phyloP scores from a whole-genome alignment of 768 basidiomycete species.

The Fistulinella prunicolor region DNA sequence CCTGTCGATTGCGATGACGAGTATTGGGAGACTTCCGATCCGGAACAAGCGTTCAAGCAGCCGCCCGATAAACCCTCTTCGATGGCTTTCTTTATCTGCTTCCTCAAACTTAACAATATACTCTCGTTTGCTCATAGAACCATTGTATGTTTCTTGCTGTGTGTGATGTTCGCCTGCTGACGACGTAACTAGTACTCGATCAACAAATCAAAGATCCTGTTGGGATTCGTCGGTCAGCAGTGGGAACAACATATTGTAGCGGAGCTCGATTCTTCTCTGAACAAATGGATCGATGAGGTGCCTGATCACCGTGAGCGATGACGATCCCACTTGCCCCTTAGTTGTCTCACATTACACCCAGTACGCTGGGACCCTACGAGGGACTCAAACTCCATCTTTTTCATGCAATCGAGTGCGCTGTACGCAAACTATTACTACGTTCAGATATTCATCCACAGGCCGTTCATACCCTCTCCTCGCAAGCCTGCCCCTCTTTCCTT shows the following conservation, averaged over 20 bases:
- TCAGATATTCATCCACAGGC: constrained; percentile 73
- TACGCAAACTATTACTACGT: constrained; percentile 53
- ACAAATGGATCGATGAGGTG: constrained; percentile 73
- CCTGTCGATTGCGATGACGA: constrained; percentile 70
- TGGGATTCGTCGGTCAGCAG: constrained; percentile 47
- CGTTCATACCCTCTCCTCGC: constrained; percentile 67
- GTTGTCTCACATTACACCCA: constrained; percentile 18
- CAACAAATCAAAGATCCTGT: constrained; percentile 55
- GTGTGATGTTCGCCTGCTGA: background rate
- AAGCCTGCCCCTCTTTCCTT: constrained; percentile 48
- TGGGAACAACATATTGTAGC: constrained; percentile 67
- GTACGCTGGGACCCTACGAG: constrained; percentile 46
- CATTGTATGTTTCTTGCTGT: constrained; percentile 39
- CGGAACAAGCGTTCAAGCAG: constrained; percentile 54
- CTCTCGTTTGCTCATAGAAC: constrained; percentile 60
- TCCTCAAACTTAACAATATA: constrained; percentile 60
- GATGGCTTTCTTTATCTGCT: constrained; percentile 50
- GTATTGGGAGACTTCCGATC: constrained; percentile 55
- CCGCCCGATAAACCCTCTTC: constrained; percentile 56
- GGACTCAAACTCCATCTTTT: constrained; percentile 33
- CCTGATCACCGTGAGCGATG: constrained; percentile 41
- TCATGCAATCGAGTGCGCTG: constrained; percentile 50
- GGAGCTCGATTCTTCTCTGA: constrained; percentile 72
- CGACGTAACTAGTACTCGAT: constrained; percentile 57
- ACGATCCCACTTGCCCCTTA: too few relatives aligned